Conservation (phyloP, 2,329 filamentous ascomycete genomes). For the Verticillium albo-atrum region DNA sequence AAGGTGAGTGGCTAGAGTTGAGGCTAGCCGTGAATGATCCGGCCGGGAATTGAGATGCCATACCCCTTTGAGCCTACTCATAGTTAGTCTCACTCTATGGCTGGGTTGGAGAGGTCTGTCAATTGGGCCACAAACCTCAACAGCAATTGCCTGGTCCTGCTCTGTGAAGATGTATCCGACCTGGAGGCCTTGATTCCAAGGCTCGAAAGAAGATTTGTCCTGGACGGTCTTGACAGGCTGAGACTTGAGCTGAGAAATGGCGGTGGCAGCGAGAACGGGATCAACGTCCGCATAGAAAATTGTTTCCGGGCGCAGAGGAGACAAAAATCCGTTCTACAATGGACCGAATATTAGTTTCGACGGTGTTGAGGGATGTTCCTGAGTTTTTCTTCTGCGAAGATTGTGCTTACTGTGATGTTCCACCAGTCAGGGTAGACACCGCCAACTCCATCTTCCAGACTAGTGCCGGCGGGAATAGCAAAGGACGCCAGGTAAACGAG, state of each 20-base stretch:
- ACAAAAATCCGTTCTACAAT: conserved; percentile 8
- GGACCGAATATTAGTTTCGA: not conserved
- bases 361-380: not conserved
- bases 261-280: conserved; percentile 5
- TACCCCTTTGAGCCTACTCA: not conserved
- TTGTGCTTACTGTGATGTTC: conserved; percentile 15
- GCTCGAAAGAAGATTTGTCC: conserved; percentile 16
- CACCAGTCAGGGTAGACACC: conserved; percentile 21
- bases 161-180: conserved; percentile 18
- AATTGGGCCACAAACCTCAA: not conserved
- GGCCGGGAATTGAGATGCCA: not conserved
- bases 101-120: no score
- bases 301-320: conserved; percentile 4
- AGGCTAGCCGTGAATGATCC: not conserved
- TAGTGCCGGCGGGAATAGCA: conserved; percentile 20
- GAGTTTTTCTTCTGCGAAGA: not conserved
- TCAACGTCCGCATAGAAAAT: conserved; percentile 21
- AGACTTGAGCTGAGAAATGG: conserved; percentile 8
- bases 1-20: not conserved
- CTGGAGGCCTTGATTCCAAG: conserved; percentile 21
- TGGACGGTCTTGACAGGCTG: conserved; percentile 13
- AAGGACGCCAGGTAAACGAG: conserved; percentile 30
- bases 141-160: conserved; percentile 16
- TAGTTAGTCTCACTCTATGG: not conserved
- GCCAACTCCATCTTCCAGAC: conserved; percentile 18